A percentile compares a stretch with the other conserved stretches of the same genome.
Evolutionary conservation across 108 stramenopile species (phyloP).

Genomic region (Cyclostephanos invisitatus): DNA sequence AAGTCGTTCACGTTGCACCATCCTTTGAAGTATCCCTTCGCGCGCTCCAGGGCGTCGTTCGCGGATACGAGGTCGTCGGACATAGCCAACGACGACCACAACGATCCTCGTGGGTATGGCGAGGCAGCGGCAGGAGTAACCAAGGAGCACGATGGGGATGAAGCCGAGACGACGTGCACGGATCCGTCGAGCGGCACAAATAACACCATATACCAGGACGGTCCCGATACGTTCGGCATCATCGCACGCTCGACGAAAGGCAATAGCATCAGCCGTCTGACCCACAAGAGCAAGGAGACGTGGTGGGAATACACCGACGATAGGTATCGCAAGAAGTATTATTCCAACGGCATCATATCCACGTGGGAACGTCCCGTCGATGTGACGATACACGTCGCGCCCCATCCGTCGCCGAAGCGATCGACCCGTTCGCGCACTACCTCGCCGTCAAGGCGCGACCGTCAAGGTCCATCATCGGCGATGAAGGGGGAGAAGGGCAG

Average conservation of each 20-base stretch:
- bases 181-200: not conserved
- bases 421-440: too few relatives aligned
- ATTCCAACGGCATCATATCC: not conserved
- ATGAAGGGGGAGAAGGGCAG: too few relatives aligned
- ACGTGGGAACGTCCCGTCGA: slow-evolving; percentile 6
- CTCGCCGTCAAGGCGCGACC: too few relatives aligned
- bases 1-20: not conserved
- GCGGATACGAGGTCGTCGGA: not conserved
- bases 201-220: not conserved
- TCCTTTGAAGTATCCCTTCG: not conserved
- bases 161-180: too few relatives aligned
- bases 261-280: not conserved
- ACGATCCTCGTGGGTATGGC: not conserved
- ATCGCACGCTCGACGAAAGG: too few relatives aligned
- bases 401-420: too few relatives aligned
- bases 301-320: slow-evolving; percentile 11
- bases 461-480: too few relatives aligned
- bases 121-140: too few relatives aligned
- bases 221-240: too few relatives aligned
- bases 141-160: too few relatives aligned
- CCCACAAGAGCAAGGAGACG: not conserved
- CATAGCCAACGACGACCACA: too few relatives aligned
- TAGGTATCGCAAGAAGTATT: slow-evolving; percentile 5
- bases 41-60: not conserved
- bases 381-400: not conserved